Evolutionary conservation across 1,139 yeast genomes (phyloP), one percentile per base, ranked within the genome.

Genomic region (Saccharomyces uvarum): DNA sequence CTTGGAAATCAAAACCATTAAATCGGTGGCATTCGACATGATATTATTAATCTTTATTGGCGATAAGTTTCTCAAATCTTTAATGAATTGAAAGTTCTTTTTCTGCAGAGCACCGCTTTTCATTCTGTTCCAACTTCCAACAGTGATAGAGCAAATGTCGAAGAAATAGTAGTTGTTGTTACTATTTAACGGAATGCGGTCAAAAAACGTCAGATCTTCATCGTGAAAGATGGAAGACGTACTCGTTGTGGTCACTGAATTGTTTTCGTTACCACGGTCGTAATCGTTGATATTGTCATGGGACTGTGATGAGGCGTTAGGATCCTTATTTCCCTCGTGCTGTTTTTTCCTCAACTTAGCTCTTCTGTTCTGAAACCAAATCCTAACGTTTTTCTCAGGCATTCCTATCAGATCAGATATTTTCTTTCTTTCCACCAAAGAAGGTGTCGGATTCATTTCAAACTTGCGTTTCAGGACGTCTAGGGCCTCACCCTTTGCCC

Each of bases 331-430:
- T 19, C 44, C 19, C 6, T 24, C 44, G 41, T 29, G 24, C 26
- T 47, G 49, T 44, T 55, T 59, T 54, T 83, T 69, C 66, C 91
- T 78, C 51, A 82, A 77, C 67, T 89, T 89, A 19, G 97, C 97
- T 57, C 97, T 74, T 62, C 95, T 76, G 68, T 91, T 91, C 69
- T 91, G 98, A 67, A 91, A 91, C 98, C 98, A 91, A 51, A 91
- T 90, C 55, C 96, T 79, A 2, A 91, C 96, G 4, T 96, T 90
- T 61, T 96, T 80, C 65, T 90, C 97, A 7, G 93, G 83, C 93
- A 91, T 87, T 50, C 87, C 88, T 2, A 96, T 88, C 57, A 77
- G 78, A 6, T 78, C 81, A 50, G 96, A 84, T 50, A 91, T 85
- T 48, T 78, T 82, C 64, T 83, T 86, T 48, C 98, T 73, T 51